These are phyloP conservation scores for Alternaria panax DNA, from an alignment of 2,329 filamentous ascomycete species.

Conservation along the genomic window DNA sequence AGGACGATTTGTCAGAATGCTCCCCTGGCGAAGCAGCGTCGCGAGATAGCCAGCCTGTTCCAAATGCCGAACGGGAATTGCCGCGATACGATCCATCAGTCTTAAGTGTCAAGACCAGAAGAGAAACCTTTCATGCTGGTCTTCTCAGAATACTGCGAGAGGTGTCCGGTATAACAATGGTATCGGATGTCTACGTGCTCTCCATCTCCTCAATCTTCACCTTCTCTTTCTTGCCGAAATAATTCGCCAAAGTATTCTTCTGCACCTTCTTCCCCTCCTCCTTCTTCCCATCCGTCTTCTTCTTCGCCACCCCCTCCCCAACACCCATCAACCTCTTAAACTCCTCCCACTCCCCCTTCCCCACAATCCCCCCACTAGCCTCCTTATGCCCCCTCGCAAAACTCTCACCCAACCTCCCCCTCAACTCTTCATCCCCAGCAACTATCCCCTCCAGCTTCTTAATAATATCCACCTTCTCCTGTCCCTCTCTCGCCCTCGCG, in stretches of 20 bases:
- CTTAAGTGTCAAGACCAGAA: not conserved
- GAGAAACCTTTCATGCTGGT: not conserved
- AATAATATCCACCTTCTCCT: constrained; percentile 68
- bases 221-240: constrained; percentile 34
- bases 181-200: not conserved
- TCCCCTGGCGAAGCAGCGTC: no score
- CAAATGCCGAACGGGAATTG: not conserved
- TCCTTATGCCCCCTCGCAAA: constrained; percentile 74
- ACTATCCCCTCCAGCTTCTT: constrained; percentile 63
- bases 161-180: not conserved
- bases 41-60: not conserved
- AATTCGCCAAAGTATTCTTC: constrained; percentile 46
- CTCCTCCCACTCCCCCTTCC: constrained; percentile 68
- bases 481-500: constrained; percentile 58
- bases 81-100: not conserved
- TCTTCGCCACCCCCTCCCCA: constrained; percentile 62
- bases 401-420: constrained; percentile 64
- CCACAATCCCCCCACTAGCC: constrained; percentile 71
- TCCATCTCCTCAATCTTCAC: not conserved
- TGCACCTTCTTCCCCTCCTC: constrained; percentile 31
- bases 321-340: constrained; percentile 66
- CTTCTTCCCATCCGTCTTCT: constrained; percentile 46
- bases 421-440: constrained; percentile 41
- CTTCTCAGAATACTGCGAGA: not conserved
- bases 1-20: no score